These are phyloP conservation scores for Perkinsus chesapeaki DNA, from an alignment of 169 alveolate species.

Conservation along the genomic window DNA sequence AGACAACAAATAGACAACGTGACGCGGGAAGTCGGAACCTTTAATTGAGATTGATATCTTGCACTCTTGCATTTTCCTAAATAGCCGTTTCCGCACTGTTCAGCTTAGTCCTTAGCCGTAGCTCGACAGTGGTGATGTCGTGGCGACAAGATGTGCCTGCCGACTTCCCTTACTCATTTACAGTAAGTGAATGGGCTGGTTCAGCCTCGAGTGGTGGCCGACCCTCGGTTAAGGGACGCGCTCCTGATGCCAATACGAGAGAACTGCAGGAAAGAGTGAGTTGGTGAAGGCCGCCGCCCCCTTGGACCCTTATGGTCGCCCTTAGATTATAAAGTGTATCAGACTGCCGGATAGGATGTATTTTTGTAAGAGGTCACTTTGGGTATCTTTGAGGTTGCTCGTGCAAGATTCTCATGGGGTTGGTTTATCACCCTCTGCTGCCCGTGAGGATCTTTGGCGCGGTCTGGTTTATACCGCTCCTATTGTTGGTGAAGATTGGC, in stretches of 20 bases:
- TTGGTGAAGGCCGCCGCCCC: neutral
- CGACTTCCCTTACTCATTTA: neutral
- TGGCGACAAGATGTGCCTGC: neutral
- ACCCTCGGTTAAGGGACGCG: neutral
- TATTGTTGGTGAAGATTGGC: neutral
- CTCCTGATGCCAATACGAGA: neutral
- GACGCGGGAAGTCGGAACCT: neutral
- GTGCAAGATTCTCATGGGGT: neutral
- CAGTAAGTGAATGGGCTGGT: neutral
- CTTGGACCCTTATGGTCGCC: neutral
- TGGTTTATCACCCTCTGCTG: neutral
- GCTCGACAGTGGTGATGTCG: neutral
- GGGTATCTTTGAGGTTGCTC: neutral
- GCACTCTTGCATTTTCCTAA: neutral
- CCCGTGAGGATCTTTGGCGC: neutral
- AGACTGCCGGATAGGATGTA: neutral
- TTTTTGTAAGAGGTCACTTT: neutral
- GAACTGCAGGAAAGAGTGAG: neutral
- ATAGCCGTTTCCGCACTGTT: neutral
- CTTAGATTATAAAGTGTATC: neutral
- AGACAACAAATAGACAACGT: neutral
- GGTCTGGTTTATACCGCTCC: neutral
- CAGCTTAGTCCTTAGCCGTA: conserved; percentile 1
- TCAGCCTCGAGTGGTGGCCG: neutral
- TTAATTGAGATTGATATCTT: neutral